Conservation (phyloP, 2,329 filamentous ascomycete genomes). For the Colletotrichum lentis region DNA sequence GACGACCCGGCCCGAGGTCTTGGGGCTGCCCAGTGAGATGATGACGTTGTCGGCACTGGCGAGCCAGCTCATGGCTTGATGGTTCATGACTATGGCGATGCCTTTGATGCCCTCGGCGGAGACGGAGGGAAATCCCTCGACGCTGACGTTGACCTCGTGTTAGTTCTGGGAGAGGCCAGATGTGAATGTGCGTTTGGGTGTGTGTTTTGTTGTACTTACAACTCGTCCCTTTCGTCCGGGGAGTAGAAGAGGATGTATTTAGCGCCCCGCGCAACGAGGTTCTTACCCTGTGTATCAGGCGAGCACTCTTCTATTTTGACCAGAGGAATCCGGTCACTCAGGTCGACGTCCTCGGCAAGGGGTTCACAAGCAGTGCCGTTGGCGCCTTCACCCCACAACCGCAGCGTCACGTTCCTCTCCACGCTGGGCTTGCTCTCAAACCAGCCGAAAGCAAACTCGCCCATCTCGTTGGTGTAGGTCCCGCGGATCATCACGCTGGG, state of each 20-base stretch:
- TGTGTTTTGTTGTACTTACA: not conserved
- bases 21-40: conserved; percentile 38
- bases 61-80: conserved; percentile 42
- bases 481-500: conserved; percentile 38
- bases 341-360: conserved; percentile 50
- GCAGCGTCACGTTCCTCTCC: conserved; percentile 25
- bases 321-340: conserved; percentile 52
- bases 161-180: not conserved
- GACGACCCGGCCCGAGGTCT: conserved; percentile 29
- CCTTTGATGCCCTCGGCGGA: conserved; percentile 33
- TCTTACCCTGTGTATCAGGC: conserved; percentile 48
- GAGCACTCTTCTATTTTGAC: conserved; percentile 50
- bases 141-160: too few species aligned
- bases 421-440: conserved; percentile 18
- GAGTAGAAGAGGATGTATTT: conserved; percentile 54
- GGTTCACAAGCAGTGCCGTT: conserved; percentile 49
- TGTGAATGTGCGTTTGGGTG: too few species aligned
- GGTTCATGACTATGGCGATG: conserved; percentile 36
- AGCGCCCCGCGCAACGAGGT: conserved; percentile 53
- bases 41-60: conserved; percentile 41
- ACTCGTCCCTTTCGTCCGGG: conserved; percentile 19
- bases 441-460: conserved; percentile 34
- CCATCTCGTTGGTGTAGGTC: conserved; percentile 30
- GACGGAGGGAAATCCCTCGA: too few species aligned
- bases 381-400: conserved; percentile 15